A percentile compares a stretch with the other conserved stretches of the same genome.
phyloP scores from a whole-genome alignment of 2,329 filamentous ascomycete species.

The Zymoseptoria tritici region DNA sequence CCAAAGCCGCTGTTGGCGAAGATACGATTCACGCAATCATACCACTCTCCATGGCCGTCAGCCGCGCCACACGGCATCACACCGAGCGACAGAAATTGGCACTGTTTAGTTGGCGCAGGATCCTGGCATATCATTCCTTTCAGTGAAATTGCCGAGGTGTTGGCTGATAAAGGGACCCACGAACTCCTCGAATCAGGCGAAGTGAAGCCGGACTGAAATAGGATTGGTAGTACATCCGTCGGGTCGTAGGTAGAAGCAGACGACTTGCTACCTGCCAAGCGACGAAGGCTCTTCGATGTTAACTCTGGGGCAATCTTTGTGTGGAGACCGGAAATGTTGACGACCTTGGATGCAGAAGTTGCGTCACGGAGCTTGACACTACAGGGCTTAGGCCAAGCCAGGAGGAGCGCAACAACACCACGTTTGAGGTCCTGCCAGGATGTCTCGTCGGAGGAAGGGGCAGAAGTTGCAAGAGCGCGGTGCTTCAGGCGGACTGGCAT shows the following conservation, averaged over 20 bases:
- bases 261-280: conserved; percentile 11
- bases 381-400: conserved; percentile 57
- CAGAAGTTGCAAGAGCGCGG: conserved; percentile 50
- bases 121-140: conserved; percentile 63
- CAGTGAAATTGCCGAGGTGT: conserved; percentile 54
- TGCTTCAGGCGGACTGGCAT: conserved; percentile 89
- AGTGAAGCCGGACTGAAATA: conserved; percentile 60
- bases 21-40: conserved; percentile 67
- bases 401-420: conserved; percentile 55
- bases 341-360: conserved; percentile 22
- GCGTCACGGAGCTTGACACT: conserved; percentile 54
- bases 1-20: conserved; percentile 77
- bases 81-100: conserved; percentile 78
- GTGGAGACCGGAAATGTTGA: conserved; percentile 15
- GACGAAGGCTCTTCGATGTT: conserved; percentile 24
- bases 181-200: conserved; percentile 43
- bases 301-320: conserved; percentile 15
- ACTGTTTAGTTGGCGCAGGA: conserved; percentile 62
- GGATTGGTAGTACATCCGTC: conserved; percentile 41
- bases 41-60: conserved; percentile 57
- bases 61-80: conserved; percentile 56
- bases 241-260: conserved; percentile 16
- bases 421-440: conserved; percentile 60
- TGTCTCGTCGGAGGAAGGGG: conserved; percentile 46
- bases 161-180: conserved; percentile 68